Percentiles rank a stretch among this genome's conserved stretches.
Conservation (phyloP, 1,284 basidiomycete genomes). For the Ceratobasidium sp. region DNA sequence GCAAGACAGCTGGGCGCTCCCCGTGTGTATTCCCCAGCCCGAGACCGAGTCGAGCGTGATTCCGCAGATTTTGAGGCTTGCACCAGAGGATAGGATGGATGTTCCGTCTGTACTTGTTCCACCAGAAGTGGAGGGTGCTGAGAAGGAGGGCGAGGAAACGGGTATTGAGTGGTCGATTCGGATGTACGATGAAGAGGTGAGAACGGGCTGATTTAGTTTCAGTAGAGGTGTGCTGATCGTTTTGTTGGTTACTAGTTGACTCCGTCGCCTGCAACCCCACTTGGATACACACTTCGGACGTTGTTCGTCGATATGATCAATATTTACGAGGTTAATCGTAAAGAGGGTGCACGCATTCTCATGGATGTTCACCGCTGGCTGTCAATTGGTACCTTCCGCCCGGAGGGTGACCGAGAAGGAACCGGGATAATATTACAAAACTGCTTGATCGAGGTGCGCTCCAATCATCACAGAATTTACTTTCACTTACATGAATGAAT, state of each 20-base stretch:
- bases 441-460: constrained; percentile 75
- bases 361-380: constrained; percentile 91
- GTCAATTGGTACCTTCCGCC: constrained; percentile 81
- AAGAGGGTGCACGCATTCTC: constrained; percentile 89
- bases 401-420: constrained; percentile 55
- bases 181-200: constrained; percentile 79
- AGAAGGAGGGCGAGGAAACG: constrained; percentile 61
- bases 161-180: constrained; percentile 67
- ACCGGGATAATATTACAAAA: constrained; percentile 75
- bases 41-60: constrained; percentile 38
- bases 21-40: constrained; percentile 39
- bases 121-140: constrained; percentile 84
- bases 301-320: constrained; percentile 85
- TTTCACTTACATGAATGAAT: constrained; percentile 19
- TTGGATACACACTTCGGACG: constrained; percentile 83
- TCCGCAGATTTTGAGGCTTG: constrained; percentile 40
- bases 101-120: constrained; percentile 85
- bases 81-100: constrained; percentile 56
- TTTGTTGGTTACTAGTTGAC: constrained; percentile 68
- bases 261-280: constrained; percentile 75
- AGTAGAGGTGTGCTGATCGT: background rate
- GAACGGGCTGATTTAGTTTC: constrained; percentile 59
- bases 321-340: constrained; percentile 96
- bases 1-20: constrained; percentile 38
- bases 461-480: background rate